phyloP scores from a whole-genome alignment of 306 rosid genomes.

The Acacia confusa region DNA sequence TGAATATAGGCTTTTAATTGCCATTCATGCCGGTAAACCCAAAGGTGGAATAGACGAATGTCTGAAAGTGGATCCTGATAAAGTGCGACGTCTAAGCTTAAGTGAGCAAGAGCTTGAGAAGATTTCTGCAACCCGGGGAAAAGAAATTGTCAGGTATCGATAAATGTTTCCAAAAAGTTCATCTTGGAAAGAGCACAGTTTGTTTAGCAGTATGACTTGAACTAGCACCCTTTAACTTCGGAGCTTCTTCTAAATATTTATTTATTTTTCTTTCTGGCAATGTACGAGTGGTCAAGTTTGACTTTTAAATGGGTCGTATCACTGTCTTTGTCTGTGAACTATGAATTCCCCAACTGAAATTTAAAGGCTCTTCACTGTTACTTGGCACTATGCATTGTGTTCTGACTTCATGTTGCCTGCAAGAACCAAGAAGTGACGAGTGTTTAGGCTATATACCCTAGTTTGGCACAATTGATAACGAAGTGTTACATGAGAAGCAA shows the following conservation, averaged over 20 bases:
- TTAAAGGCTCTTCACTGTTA: slow-evolving; percentile 7
- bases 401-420: background rate
- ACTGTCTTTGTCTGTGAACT: background rate
- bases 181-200: background rate
- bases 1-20: slow-evolving; percentile 73
- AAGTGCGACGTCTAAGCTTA: slow-evolving; percentile 89
- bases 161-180: slow-evolving; percentile 16
- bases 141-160: slow-evolving; percentile 78
- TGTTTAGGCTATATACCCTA: background rate
- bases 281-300: slow-evolving; percentile 20
- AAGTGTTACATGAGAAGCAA: slow-evolving; percentile 1
- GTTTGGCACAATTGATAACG: background rate
- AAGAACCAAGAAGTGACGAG: background rate
- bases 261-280: background rate
- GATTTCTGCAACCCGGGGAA: slow-evolving; percentile 61
- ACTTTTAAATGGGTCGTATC: background rate
- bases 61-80: slow-evolving; percentile 82
- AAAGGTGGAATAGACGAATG: slow-evolving; percentile 84
- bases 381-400: background rate
- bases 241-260: background rate
- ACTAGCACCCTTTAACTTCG: slow-evolving; percentile 10
- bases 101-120: slow-evolving; percentile 94
- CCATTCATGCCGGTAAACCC: slow-evolving; percentile 98
- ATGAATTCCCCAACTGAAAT: background rate
- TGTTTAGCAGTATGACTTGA: slow-evolving; percentile 9